Evolutionary conservation across 345 rosid species (phyloP), one percentile per base, ranked within the genome.

Genomic region (Gossypium sturtianum): DNA sequence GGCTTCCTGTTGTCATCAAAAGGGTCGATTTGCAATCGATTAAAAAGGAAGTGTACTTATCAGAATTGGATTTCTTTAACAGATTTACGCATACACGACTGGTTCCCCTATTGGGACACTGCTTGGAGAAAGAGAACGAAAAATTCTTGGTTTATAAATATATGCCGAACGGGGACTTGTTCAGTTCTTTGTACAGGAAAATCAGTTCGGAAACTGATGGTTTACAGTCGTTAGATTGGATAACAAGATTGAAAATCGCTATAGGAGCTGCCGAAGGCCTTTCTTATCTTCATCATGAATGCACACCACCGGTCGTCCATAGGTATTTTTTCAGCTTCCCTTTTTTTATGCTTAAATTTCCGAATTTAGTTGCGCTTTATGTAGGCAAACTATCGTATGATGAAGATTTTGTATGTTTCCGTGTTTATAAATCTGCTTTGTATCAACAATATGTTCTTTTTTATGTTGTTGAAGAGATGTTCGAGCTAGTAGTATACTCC

Each of bases 401-500:
- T 52, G 23, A n/a, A 23, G 25, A 3, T 64, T 63, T 64, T 66
- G 34, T 45, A 22, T 44, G 45, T 43, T 69, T 1, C 59, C 12
- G 20, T 57, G 54, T 43, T 57, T 20, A 22, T 60, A 72, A 20
- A 72, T 57, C 20, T 19, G 41, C 17, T 29, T 57, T 71, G 65
- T 10, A 38, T 43, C 25, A 60, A 16, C 83, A 79, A 89, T 79
- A 43, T 77, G 63, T 23, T 47, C 66, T 76, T 73, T 73, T 82
- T 17, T 41, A 4, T 34, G 63, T 77, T 45, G 44, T 71, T 78
- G 80, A 76, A 95, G 99, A 79, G 99, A 95, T 89, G 89, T 95
- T 79, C 99, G 93, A 90, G 98, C 99, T 66, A 95, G 99, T 81
- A 95, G 99, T 76, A 93, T 95, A 77, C 92, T 95, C 76, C 99